Conservation (phyloP, 495 filamentous ascomycete species). For the Aspergillus ostianus region DNA sequence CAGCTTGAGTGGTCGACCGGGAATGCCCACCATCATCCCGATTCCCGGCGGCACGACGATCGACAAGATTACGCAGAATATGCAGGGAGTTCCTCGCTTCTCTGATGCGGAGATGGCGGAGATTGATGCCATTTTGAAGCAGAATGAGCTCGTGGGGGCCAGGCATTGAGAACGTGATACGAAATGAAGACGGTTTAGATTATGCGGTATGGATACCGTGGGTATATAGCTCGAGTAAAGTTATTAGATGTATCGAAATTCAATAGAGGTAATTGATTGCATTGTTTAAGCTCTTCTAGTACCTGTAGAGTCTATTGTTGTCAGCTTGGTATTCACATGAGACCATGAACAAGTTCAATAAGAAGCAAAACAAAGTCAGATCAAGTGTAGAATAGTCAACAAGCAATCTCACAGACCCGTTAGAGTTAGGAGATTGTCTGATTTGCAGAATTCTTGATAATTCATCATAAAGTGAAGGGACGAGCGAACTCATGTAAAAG, state of each 20-base stretch:
- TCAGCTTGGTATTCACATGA: constrained; percentile 10
- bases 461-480: constrained; percentile 40
- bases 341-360: constrained; percentile 6
- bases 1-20: constrained; percentile 53
- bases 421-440: constrained; percentile 45
- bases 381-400: constrained; percentile 60
- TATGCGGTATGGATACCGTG: not conserved
- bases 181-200: not conserved
- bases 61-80: constrained; percentile 48
- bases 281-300: not conserved
- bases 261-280: not conserved
- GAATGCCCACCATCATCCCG: constrained; percentile 71
- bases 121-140: constrained; percentile 43
- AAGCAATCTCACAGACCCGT: constrained; percentile 40
- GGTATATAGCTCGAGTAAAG: not conserved
- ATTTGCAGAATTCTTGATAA: constrained; percentile 57
- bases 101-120: constrained; percentile 45
- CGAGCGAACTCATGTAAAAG: not conserved
- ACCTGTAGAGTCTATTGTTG: constrained; percentile 8
- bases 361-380: constrained; percentile 34
- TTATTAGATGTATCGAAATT: not conserved
- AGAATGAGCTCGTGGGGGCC: constrained; percentile 35
- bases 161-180: constrained; percentile 27
- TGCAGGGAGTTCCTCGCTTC: constrained; percentile 33
- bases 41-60: constrained; percentile 68